These are phyloP conservation scores for Pythium apleroticum DNA, from an alignment of 352 stramenopile genomes.

Conservation along the genomic window DNA sequence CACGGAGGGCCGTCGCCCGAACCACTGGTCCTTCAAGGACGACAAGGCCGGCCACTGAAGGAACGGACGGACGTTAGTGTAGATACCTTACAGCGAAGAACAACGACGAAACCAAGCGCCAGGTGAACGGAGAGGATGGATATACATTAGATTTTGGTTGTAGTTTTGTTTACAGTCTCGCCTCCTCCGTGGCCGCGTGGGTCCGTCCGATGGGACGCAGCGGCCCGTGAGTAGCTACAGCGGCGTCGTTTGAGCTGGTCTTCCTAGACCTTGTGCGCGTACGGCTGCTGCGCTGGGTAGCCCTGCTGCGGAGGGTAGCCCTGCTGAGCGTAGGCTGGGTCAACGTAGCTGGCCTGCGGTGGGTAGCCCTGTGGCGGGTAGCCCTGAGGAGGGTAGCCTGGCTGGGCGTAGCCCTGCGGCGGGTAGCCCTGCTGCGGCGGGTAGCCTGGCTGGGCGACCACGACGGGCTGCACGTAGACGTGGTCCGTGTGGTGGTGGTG, in stretches of 20 bases:
- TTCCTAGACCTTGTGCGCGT: slow-evolving; percentile 30
- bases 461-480: slow-evolving; percentile 76
- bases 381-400: slow-evolving; percentile 43
- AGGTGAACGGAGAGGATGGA: background rate
- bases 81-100: slow-evolving; percentile 1
- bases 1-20: slow-evolving; percentile 68
- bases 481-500: slow-evolving; percentile 44
- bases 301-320: slow-evolving; percentile 27
- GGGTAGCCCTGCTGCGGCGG: slow-evolving; percentile 27
- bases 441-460: slow-evolving; percentile 37
- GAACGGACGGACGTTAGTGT: background rate
- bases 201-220: slow-evolving; percentile 2
- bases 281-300: slow-evolving; percentile 44
- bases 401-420: slow-evolving; percentile 30
- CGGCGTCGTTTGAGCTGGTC: too few species aligned
- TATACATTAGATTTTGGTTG: slow-evolving; percentile 12
- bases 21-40: slow-evolving; percentile 70
- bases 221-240: background rate
- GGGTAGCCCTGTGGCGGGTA: slow-evolving; percentile 43
- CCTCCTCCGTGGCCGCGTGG: too few species aligned
- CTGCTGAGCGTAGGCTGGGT: slow-evolving; percentile 39
- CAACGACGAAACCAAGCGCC: background rate
- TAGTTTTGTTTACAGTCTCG: background rate
- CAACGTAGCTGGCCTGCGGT: slow-evolving; percentile 38
- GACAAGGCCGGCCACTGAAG: slow-evolving; percentile 39